These are phyloP conservation scores for Arabidopsis thaliana DNA, from an alignment of 345 rosid genomes.

Conservation along the genomic window DNA sequence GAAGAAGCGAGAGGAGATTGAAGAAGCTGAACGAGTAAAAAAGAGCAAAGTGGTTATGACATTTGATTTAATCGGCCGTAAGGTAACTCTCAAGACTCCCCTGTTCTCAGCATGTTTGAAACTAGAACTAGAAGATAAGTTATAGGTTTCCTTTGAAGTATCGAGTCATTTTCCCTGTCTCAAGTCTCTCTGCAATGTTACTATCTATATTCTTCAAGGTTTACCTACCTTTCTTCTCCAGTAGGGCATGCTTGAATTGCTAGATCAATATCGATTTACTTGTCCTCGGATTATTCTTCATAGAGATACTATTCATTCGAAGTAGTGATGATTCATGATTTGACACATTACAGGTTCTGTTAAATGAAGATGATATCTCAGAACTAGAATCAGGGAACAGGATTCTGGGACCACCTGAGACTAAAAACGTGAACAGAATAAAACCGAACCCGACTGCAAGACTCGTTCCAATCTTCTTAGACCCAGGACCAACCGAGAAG, in stretches of 20 bases:
- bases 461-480: slow-evolving; percentile 74
- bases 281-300: neutral
- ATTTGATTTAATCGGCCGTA: slow-evolving; percentile 93
- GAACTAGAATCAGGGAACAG: slow-evolving; percentile 67
- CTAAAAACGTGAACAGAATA: slow-evolving; percentile 66
- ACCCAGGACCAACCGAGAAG: slow-evolving; percentile 65
- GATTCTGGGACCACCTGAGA: slow-evolving; percentile 64
- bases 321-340: slow-evolving; percentile 12
- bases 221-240: neutral
- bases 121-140: neutral
- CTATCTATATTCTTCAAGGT: neutral
- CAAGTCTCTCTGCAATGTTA: neutral
- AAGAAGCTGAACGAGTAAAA: slow-evolving; percentile 76
- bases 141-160: neutral
- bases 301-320: neutral
- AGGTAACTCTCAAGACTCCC: slow-evolving; percentile 53
- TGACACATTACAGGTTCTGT: slow-evolving; percentile 57
- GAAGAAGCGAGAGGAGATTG: slow-evolving; percentile 81
- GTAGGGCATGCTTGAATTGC: neutral
- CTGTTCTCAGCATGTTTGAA: neutral
- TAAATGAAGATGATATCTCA: slow-evolving; percentile 79
- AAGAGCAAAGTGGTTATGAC: slow-evolving; percentile 81
- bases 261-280: neutral
- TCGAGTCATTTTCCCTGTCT: neutral
- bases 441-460: slow-evolving; percentile 78